These are phyloP conservation scores for Fusarium oligoseptatum DNA, from an alignment of 2,329 filamentous ascomycete genomes.

Conservation along the genomic window DNA sequence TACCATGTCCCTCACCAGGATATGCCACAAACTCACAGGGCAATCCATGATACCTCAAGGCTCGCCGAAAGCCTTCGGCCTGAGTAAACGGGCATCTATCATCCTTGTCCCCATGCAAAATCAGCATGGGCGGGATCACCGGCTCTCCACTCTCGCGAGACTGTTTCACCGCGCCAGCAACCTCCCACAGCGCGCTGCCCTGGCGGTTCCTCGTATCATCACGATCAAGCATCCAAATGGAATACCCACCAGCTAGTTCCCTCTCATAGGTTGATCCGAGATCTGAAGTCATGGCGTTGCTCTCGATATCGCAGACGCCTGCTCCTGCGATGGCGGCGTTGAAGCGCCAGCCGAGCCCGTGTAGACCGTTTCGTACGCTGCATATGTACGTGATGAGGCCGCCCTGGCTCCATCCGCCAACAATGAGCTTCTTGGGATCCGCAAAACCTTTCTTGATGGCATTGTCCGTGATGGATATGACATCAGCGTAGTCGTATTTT, in stretches of 20 bases:
- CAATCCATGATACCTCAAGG: constrained; percentile 10
- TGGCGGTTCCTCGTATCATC: constrained; percentile 29
- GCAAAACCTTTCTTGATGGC: constrained; percentile 51
- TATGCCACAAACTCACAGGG: constrained; percentile 32
- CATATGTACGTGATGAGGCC: constrained; percentile 55
- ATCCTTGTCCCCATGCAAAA: constrained; percentile 29
- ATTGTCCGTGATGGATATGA: constrained; percentile 51
- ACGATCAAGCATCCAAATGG: constrained; percentile 12
- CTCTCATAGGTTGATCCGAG: constrained; percentile 26
- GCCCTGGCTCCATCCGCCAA: constrained; percentile 56
- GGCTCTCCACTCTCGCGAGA: neutral
- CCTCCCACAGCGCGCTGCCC: constrained; percentile 34
- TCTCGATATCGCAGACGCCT: constrained; percentile 54
- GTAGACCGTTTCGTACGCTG: constrained; percentile 52
- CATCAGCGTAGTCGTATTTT: constrained; percentile 53
- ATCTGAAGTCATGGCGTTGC: constrained; percentile 49
- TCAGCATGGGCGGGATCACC: constrained; percentile 27
- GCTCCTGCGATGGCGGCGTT: constrained; percentile 52
- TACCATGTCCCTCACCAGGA: constrained; percentile 11
- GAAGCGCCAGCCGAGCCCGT: constrained; percentile 53
- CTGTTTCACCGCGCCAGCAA: constrained; percentile 2
- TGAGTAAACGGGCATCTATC: constrained; percentile 34
- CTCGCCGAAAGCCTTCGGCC: constrained; percentile 21
- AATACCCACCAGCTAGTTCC: constrained; percentile 21
- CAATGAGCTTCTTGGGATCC: constrained; percentile 49